phyloP scores from a whole-genome alignment of 2,329 filamentous ascomycete genomes.

The Beauveria medogensis region DNA sequence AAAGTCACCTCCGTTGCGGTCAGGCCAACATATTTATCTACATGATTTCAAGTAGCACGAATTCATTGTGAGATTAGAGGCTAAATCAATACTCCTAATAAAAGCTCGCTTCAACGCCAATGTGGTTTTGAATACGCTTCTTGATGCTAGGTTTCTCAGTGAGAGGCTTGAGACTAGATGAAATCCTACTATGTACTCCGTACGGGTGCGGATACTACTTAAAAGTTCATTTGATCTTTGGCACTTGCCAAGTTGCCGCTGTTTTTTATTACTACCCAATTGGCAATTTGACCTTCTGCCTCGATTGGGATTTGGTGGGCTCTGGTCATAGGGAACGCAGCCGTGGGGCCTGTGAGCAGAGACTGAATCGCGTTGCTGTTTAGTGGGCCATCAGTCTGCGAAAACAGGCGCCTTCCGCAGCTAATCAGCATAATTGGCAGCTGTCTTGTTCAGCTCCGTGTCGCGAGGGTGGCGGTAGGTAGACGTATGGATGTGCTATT shows the following conservation, averaged over 20 bases:
- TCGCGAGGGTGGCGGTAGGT: background rate
- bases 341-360: background rate
- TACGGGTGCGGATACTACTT: no score
- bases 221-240: no score
- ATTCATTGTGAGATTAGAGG: no score
- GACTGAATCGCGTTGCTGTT: conserved; percentile 3
- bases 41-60: background rate
- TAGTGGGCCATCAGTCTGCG: background rate
- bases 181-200: no score
- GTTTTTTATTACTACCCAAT: no score
- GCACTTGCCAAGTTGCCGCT: no score
- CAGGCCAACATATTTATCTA: background rate
- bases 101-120: no score
- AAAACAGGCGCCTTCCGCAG: background rate
- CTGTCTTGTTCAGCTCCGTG: background rate
- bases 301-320: background rate
- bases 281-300: no score
- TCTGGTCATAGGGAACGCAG: background rate
- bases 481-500: background rate
- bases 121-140: no score
- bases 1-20: background rate
- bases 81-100: no score
- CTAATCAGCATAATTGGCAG: background rate
- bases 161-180: no score
- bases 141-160: no score